A percentile compares a stretch with the other conserved stretches of the same genome.
Evolutionary conservation across 176 grass and related monocot species (phyloP).

Genomic region (Melocanna baccifera): DNA sequence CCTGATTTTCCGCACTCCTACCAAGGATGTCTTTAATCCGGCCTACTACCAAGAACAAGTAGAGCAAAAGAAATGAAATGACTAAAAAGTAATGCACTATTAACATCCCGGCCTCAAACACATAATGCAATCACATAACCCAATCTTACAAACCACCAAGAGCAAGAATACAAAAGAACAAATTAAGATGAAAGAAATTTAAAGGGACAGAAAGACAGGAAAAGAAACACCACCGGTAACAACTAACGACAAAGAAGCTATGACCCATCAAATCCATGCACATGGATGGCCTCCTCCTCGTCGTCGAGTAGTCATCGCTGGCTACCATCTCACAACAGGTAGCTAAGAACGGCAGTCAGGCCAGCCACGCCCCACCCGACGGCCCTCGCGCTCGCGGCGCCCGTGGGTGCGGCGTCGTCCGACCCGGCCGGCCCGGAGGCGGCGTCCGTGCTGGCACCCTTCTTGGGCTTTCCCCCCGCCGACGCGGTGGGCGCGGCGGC

Average conservation of each 20-base stretch:
- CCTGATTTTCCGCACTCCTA: neutral
- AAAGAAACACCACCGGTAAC: neutral
- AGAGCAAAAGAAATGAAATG: neutral
- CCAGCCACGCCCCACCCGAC: constrained; percentile 32
- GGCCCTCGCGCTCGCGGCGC: constrained; percentile 25
- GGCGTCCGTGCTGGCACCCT: constrained; percentile 18
- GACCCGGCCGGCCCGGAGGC: constrained; percentile 26
- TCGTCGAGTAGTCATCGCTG: neutral
- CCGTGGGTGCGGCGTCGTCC: constrained; percentile 15
- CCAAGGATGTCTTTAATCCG: neutral
- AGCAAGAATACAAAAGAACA: constrained; percentile 17
- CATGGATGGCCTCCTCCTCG: neutral
- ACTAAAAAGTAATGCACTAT: constrained; percentile 25
- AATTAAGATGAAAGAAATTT: constrained; percentile 17
- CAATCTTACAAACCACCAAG: constrained; percentile 25
- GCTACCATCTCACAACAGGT: constrained; percentile 33
- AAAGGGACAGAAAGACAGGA: neutral
- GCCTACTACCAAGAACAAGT: neutral
- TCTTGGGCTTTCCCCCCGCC: constrained; percentile 35
- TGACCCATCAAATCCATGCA: neutral
- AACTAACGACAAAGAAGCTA: neutral
- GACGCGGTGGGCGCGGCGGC: constrained; percentile 43
- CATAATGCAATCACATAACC: constrained; percentile 25
- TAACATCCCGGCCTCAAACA: constrained; percentile 26
- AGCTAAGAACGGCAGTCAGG: constrained; percentile 31